Conservation (phyloP, 2,329 filamentous ascomycete species). For the Trichoderma sp. region DNA sequence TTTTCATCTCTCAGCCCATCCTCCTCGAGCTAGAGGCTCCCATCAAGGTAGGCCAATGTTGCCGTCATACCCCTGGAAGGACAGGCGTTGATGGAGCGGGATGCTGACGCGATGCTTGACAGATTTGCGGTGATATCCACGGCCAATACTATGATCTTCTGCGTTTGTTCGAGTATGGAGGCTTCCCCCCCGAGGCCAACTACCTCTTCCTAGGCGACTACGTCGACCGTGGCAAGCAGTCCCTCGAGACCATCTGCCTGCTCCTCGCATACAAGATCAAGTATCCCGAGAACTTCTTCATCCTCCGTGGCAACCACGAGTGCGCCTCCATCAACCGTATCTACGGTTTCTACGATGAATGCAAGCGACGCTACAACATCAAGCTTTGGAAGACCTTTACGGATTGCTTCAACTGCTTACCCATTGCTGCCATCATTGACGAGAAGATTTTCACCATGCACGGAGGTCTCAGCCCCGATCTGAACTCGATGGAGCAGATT, state of each 20-base stretch:
- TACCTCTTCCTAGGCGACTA: constrained; percentile 99
- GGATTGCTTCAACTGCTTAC: constrained; percentile 98
- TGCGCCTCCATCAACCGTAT: constrained; percentile 98
- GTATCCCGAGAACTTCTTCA: constrained; percentile 99
- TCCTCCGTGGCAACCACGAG: constrained; percentile 97
- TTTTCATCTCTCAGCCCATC: constrained; percentile 99
- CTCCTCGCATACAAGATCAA: constrained; percentile 99
- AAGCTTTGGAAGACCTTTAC: constrained; percentile 99
- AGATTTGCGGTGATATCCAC: constrained; percentile 99
- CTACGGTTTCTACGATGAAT: constrained; percentile 99
- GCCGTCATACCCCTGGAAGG: neutral
- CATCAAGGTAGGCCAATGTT: constrained; percentile 74
- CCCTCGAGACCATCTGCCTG: constrained; percentile 95
- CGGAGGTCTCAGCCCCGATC: constrained; percentile 90
- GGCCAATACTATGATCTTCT: constrained; percentile 98
- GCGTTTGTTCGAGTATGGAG: constrained; percentile 95
- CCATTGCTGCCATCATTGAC: constrained; percentile 97
- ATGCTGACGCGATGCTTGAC: neutral
- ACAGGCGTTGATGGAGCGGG: neutral
- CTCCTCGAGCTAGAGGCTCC: constrained; percentile 95
- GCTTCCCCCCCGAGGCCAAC: constrained; percentile 97
- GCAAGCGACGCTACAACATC: constrained; percentile 98
- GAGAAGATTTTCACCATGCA: constrained; percentile 99
- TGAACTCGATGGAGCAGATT: constrained; percentile 99
- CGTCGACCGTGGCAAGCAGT: constrained; percentile 98